Percentiles rank a stretch among this genome's conserved stretches.
These are phyloP conservation scores for Hermanozyma aechmeae DNA, from an alignment of 805 yeast genomes.

Conservation along the genomic window DNA sequence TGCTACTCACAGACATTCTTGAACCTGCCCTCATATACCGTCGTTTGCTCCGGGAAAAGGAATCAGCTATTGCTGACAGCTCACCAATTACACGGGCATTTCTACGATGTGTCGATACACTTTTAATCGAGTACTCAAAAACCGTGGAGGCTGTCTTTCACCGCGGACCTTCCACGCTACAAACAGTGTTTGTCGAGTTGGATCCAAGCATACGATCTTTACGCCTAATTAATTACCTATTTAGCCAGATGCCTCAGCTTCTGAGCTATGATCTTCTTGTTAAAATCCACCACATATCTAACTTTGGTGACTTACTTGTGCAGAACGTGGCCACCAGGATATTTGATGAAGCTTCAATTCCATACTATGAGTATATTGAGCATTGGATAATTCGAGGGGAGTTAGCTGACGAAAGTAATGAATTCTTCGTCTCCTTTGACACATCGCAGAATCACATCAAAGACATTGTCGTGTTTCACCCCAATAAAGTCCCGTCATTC, in stretches of 20 bases:
- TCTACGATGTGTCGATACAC: conserved; percentile 35
- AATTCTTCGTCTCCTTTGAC: conserved; percentile 49
- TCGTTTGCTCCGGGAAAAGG: conserved; percentile 17
- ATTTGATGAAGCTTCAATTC: conserved; percentile 37
- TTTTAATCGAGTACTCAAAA: conserved; percentile 24
- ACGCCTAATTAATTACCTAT: conserved; percentile 45
- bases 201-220: conserved; percentile 45
- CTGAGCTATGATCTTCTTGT: conserved; percentile 48
- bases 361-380: conserved; percentile 51
- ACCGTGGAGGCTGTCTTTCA: conserved; percentile 26
- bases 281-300: conserved; percentile 37
- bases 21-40: conserved; percentile 70
- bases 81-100: conserved; percentile 61
- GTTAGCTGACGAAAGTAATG: conserved; percentile 42
- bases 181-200: conserved; percentile 31
- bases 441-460: conserved; percentile 18
- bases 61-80: conserved; percentile 1
- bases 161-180: conserved; percentile 17
- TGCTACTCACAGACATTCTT: conserved; percentile 43
- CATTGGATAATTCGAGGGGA: conserved; percentile 69
- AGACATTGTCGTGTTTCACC: conserved; percentile 22
- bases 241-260: conserved; percentile 17
- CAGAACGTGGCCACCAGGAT: conserved; percentile 32
- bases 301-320: conserved; percentile 57
- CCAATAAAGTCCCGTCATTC: conserved; percentile 36